Conservation (phyloP, 768 basidiomycete genomes). For the Russula sp. region DNA sequence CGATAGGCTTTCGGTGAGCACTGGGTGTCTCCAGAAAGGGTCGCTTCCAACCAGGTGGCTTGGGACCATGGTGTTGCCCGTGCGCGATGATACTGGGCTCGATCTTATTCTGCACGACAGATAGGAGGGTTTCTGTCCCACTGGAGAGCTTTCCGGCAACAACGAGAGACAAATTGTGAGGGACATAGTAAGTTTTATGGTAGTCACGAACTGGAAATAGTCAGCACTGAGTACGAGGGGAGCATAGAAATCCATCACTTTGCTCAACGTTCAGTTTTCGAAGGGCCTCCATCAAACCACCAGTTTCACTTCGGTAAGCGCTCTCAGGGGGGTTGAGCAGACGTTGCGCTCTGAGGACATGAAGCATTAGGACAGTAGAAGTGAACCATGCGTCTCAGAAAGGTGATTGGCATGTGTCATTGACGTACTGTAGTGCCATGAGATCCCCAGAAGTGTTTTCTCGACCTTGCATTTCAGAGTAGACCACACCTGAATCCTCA, state of each 20-base stretch:
- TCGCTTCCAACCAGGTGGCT: conserved; percentile 80
- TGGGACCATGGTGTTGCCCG: conserved; percentile 58
- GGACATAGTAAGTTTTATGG: conserved; percentile 84
- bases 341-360: conserved; percentile 55
- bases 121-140: conserved; percentile 67
- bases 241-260: conserved; percentile 42
- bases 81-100: conserved; percentile 78
- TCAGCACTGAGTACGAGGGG: conserved; percentile 9
- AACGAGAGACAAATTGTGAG: conserved; percentile 86
- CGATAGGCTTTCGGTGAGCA: conserved; percentile 48
- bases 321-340: conserved; percentile 74
- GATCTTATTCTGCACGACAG: conserved; percentile 73
- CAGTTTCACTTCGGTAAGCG: conserved; percentile 94
- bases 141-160: conserved; percentile 81
- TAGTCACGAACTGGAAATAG: conserved; percentile 71
- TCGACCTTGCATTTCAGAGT: conserved; percentile 94
- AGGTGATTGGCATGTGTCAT: neutral
- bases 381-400: neutral
- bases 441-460: conserved; percentile 90
- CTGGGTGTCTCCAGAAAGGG: conserved; percentile 89
- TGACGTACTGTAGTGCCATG: conserved; percentile 72
- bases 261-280: conserved; percentile 80
- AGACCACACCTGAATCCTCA: conserved; percentile 92
- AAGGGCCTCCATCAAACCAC: conserved; percentile 89
- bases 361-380: conserved; percentile 9